A percentile compares a stretch with the other conserved stretches of the same genome.
These are phyloP conservation scores for Ustilago tritici DNA, from an alignment of 1,284 basidiomycete species.

Conservation along the genomic window DNA sequence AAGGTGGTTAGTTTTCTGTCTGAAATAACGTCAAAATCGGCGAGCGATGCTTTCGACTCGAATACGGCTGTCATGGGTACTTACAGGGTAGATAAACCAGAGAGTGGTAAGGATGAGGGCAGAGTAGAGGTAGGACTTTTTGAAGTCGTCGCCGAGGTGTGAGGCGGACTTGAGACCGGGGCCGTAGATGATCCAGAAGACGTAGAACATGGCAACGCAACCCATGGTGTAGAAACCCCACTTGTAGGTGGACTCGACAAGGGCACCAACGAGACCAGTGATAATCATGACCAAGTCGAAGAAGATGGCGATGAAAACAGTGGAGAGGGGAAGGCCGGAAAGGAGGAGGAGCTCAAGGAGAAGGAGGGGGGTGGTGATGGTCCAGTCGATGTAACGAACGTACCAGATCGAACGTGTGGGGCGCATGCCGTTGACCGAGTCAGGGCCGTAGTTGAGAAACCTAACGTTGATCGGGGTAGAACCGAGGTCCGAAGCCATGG, in stretches of 20 bases:
- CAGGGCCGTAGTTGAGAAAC: conserved; percentile 70
- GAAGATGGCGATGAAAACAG: conserved; percentile 75
- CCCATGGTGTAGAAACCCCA: conserved; percentile 72
- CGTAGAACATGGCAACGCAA: conserved; percentile 71
- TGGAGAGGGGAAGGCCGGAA: conserved; percentile 74
- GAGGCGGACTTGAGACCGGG: conserved; percentile 70
- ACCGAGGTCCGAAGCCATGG: conserved; percentile 77
- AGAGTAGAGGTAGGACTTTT: conserved; percentile 71
- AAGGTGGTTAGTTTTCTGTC: conserved; percentile 2
- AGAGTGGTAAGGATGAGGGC: conserved; percentile 64
- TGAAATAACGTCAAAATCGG: neutral
- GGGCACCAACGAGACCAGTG: conserved; percentile 74
- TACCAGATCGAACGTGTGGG: conserved; percentile 75
- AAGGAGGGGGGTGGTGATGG: conserved; percentile 74
- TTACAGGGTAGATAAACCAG: conserved; percentile 55
- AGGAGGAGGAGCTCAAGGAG: conserved; percentile 74
- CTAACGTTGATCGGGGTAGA: conserved; percentile 73
- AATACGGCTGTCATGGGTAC: neutral
- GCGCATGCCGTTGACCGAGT: conserved; percentile 30
- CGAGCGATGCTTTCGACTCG: neutral
- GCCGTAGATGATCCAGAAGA: conserved; percentile 67
- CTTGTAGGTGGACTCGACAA: conserved; percentile 74
- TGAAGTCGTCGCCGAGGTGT: conserved; percentile 70
- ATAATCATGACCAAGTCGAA: conserved; percentile 73
- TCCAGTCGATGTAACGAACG: conserved; percentile 65